Evolutionary conservation across 164 flowering plant genomes (phyloP).

Genomic region (Paratinospora sagittata): DNA sequence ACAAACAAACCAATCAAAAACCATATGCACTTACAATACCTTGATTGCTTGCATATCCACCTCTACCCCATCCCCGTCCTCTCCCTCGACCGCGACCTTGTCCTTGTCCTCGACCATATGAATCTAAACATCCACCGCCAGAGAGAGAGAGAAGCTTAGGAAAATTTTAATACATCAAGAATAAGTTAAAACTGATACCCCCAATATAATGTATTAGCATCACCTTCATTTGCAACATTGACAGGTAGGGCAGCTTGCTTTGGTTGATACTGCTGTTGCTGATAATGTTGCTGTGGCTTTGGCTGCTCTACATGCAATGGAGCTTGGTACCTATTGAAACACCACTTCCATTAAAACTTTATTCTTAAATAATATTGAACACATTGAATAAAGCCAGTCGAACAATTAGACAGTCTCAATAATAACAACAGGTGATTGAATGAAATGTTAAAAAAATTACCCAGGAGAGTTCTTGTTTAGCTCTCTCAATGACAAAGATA

Average conservation of each 20-base stretch:
- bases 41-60: slow-evolving; percentile 44
- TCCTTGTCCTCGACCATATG: slow-evolving; percentile 60
- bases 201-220: too few species aligned
- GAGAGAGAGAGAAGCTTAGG: slow-evolving; percentile 4
- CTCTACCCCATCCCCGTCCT: too few species aligned
- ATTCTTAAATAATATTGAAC: not conserved
- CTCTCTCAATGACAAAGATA: slow-evolving; percentile 59
- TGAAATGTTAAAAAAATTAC: slow-evolving; percentile 27
- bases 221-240: slow-evolving; percentile 53
- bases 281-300: slow-evolving; percentile 34
- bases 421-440: too few species aligned
- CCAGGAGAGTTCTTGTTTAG: slow-evolving; percentile 77
- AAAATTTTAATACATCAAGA: not conserved
- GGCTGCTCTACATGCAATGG: slow-evolving; percentile 42
- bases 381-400: not conserved
- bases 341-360: slow-evolving; percentile 1
- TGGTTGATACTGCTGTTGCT: slow-evolving; percentile 34
- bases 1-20: not conserved
- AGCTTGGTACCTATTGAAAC: slow-evolving; percentile 60
- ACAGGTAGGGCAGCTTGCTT: slow-evolving; percentile 41
- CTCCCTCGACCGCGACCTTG: too few species aligned
- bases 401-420: not conserved
- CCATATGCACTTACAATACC: slow-evolving; percentile 12
- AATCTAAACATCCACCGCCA: slow-evolving; percentile 32
- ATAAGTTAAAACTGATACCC: not conserved